Evolutionary conservation across 176 grass and related monocot genomes (phyloP), one percentile per base, ranked within the genome.

Genomic region (Puccinellia tenuiflora): DNA sequence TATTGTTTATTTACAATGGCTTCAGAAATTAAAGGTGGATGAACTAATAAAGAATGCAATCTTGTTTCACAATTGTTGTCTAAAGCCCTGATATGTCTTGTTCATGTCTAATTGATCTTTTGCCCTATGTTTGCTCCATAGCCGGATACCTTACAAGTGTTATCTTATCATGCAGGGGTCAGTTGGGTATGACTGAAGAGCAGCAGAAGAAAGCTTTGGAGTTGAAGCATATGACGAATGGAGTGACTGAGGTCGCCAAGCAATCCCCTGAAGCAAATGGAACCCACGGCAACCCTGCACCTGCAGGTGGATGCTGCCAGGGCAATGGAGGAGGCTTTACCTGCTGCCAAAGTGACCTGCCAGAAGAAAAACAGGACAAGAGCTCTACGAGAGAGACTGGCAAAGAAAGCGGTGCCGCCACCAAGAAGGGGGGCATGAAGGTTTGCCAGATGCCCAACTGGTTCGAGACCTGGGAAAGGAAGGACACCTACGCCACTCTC

Each of bases 391-490:
- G n/a, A n/a, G 66, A 90, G 76, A 71, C 76, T 50, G 68, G 69
- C 18, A 89, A 46, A 92, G 61, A 82, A 60, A 66, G 24, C 8
- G 38, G 50, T 34, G 70, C 46, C 35, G 29, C 28, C 46, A 1
- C 1, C 45, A 89, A 67, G 78, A 92, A 91, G 85, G 84, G 87
- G 18, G 25, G 77, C 42, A 62, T 38, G 38, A 99, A 90, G 84
- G 74, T 73, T 25, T 99, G 89, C 65, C 33, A 84, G 4, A 91
- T 96, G 83, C 97, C 97, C 12, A 94, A 85, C 69, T 94, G 88
- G 89, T 92, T 91, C 30, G 91, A 99, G 81, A 94, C 89, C 37
- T 99, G 97, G 97, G 97, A 96, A 68, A 74, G 71, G 43, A 82
- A 92, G 29, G 96, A 98, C 53, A 93, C 90, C 24, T 89, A 91